A percentile compares a stretch with the other conserved stretches of the same genome.
Conservation (phyloP, 495 filamentous ascomycete species). For the Corynascus novoguineensis region DNA sequence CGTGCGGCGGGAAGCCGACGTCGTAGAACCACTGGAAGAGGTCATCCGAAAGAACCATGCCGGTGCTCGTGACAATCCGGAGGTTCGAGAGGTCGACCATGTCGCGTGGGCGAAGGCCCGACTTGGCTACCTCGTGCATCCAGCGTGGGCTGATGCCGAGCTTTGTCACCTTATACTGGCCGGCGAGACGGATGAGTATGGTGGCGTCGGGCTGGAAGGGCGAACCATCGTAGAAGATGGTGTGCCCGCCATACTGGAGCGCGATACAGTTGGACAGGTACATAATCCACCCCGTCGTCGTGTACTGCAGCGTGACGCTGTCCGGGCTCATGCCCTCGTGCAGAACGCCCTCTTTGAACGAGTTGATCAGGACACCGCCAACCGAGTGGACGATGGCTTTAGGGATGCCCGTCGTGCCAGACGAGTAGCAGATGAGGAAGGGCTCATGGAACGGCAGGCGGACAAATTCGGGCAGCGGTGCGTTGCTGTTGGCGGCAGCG, state of each 20-base stretch:
- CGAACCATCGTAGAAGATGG: conserved; percentile 70
- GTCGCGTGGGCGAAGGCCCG: conserved; percentile 52
- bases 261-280: conserved; percentile 54
- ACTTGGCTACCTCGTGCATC: conserved; percentile 61
- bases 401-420: conserved; percentile 66
- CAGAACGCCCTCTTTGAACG: conserved; percentile 55
- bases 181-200: conserved; percentile 54
- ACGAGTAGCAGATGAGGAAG: conserved; percentile 66
- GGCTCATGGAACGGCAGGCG: conserved; percentile 61
- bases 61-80: conserved; percentile 58
- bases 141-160: conserved; percentile 70
- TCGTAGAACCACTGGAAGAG: conserved; percentile 83
- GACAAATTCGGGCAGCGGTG: conserved; percentile 44
- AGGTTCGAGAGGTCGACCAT: conserved; percentile 57
- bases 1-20: conserved; percentile 57
- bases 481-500: conserved; percentile 33
- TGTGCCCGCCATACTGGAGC: conserved; percentile 51
- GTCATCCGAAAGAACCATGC: conserved; percentile 70
- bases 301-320: conserved; percentile 52
- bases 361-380: conserved; percentile 55
- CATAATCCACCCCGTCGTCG: conserved; percentile 81
- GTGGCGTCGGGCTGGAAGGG: conserved; percentile 63
- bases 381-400: conserved; percentile 71
- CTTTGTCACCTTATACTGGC: conserved; percentile 53
- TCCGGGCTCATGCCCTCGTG: conserved; percentile 50